Conservation (phyloP, 768 basidiomycete genomes). For the Gelatoporia subvermispora region DNA sequence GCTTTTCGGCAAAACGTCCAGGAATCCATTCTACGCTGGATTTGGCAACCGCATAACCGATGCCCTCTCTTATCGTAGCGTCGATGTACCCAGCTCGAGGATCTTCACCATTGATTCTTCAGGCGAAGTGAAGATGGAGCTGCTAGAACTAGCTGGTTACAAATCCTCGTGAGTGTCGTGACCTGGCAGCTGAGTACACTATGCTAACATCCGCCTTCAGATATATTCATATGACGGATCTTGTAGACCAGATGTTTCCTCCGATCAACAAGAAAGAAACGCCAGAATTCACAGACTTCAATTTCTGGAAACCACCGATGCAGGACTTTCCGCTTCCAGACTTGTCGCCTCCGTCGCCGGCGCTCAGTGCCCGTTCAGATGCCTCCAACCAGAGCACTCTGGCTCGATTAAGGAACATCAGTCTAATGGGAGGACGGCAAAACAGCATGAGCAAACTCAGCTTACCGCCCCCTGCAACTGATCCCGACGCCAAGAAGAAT, state of each 20-base stretch:
- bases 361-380: constrained; percentile 91
- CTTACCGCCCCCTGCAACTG: constrained; percentile 26
- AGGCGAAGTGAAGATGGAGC: constrained; percentile 95
- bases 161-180: constrained; percentile 77
- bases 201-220: constrained; percentile 32
- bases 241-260: constrained; percentile 99
- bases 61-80: constrained; percentile 94
- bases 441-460: constrained; percentile 19
- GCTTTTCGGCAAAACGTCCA: constrained; percentile 68
- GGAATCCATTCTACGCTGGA: constrained; percentile 90
- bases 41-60: constrained; percentile 99
- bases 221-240: constrained; percentile 97
- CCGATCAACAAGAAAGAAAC: constrained; percentile 87
- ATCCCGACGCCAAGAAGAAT: constrained; percentile 10
- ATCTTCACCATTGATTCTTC: constrained; percentile 97
- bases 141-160: constrained; percentile 94
- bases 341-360: constrained; percentile 82
- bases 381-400: constrained; percentile 69
- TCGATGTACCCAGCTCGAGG: constrained; percentile 87
- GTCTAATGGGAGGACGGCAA: constrained; percentile 54
- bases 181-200: not conserved
- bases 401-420: constrained; percentile 72
- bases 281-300: constrained; percentile 94
- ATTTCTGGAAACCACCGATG: constrained; percentile 87
- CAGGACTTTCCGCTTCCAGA: constrained; percentile 78